Percentiles rank a stretch among this genome's conserved stretches.
phyloP scores from a whole-genome alignment of 164 flowering plant species.

The Stephania yunnanensis region DNA sequence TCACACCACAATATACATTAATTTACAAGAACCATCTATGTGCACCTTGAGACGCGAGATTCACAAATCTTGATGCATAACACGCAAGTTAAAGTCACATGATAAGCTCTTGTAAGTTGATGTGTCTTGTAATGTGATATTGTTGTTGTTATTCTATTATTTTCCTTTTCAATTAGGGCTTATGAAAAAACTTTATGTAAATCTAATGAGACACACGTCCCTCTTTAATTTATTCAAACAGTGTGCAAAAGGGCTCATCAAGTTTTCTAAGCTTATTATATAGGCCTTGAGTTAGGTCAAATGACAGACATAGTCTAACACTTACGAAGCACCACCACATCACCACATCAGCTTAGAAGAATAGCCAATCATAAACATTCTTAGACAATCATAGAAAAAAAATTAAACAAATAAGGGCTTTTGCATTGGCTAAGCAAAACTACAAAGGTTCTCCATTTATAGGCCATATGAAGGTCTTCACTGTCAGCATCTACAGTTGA shows the following conservation, averaged over 20 bases:
- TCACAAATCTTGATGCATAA: too few relatives aligned
- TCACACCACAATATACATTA: too few relatives aligned
- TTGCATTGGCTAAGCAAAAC: not conserved
- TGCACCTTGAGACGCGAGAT: too few relatives aligned
- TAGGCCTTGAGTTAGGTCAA: not conserved
- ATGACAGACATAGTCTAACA: not conserved
- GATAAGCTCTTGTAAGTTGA: too few relatives aligned
- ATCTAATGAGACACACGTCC: too few relatives aligned
- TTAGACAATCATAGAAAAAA: not conserved
- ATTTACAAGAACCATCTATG: too few relatives aligned
- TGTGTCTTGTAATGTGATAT: too few relatives aligned
- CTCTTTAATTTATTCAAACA: too few relatives aligned
- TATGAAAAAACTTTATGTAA: too few relatives aligned
- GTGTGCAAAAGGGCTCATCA: not conserved
- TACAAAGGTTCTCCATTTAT: not conserved
- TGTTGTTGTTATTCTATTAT: too few relatives aligned
- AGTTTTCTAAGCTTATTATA: not conserved
- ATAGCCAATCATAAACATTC: not conserved
- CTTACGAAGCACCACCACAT: not conserved
- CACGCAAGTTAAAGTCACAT: too few relatives aligned
- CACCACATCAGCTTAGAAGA: not conserved
- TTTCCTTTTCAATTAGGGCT: too few relatives aligned
- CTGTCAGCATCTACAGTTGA: conserved; percentile 3
- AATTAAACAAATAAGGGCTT: not conserved
- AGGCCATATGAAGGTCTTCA: conserved; percentile 1